phyloP scores from a whole-genome alignment of 495 filamentous ascomycete species.

The Copromyces sp. region DNA sequence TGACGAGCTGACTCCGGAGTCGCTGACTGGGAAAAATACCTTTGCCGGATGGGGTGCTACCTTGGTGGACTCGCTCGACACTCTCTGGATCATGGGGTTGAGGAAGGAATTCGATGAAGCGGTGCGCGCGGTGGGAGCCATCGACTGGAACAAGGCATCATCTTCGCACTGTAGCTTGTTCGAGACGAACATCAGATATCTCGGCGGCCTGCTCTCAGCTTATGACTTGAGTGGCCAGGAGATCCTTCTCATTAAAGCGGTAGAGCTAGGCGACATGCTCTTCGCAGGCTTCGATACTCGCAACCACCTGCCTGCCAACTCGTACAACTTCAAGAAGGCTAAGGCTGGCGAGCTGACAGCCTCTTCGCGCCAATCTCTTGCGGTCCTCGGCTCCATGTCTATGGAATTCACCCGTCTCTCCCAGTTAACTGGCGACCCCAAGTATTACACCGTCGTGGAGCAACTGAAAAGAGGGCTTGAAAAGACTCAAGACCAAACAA shows the following conservation, averaged over 20 bases:
- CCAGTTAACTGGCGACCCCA: slow-evolving; percentile 68
- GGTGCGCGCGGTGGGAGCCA: slow-evolving; percentile 53
- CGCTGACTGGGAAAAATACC: slow-evolving; percentile 45
- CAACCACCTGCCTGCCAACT: slow-evolving; percentile 73
- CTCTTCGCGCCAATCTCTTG: slow-evolving; percentile 28
- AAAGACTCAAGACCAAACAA: slow-evolving; percentile 53
- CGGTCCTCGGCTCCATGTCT: slow-evolving; percentile 67
- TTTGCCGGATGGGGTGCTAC: slow-evolving; percentile 87
- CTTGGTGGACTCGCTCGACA: slow-evolving; percentile 75
- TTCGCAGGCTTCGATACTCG: slow-evolving; percentile 83
- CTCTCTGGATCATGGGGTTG: slow-evolving; percentile 84
- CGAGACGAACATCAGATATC: slow-evolving; percentile 70
- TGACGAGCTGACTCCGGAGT: slow-evolving; percentile 63
- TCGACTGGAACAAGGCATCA: slow-evolving; percentile 70
- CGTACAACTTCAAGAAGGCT: slow-evolving; percentile 46
- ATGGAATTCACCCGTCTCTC: slow-evolving; percentile 80
- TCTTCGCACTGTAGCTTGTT: slow-evolving; percentile 50
- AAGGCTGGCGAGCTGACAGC: slow-evolving; percentile 49
- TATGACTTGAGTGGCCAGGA: slow-evolving; percentile 56
- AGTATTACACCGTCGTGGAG: slow-evolving; percentile 77
- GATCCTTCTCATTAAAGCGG: slow-evolving; percentile 63
- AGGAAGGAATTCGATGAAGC: slow-evolving; percentile 72
- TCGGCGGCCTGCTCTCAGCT: slow-evolving; percentile 68
- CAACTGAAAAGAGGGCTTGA: slow-evolving; percentile 66
- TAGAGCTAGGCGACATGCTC: slow-evolving; percentile 73